Evolutionary conservation across 192 early-diverging fungal species (phyloP), one percentile per base, ranked within the genome.

Genomic region (Lobosporangium transversale): DNA sequence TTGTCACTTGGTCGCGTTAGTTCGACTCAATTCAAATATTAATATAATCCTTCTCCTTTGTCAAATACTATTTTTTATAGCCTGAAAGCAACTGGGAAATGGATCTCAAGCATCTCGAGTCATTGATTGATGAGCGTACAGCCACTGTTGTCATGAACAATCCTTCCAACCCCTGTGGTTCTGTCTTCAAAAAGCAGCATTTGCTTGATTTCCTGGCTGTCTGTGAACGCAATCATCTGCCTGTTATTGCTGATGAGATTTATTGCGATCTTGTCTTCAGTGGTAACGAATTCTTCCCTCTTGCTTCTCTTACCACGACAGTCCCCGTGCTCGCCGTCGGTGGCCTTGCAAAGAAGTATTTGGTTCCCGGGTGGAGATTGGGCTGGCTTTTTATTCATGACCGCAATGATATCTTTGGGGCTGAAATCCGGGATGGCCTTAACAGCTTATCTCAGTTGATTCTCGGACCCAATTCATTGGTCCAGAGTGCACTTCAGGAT

Each of bases 121-220:
- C 89, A 4, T 84, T 93, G 60, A 91, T 96, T 52, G 92, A 97
- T 67, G 83, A 86, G 0, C 89, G 92, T 36, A 97, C 95, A 5
- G 86, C 88, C 1, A 89, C 88, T 23, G 89, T 95, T 42, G 64
- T 95, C 36, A 89, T 95, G 81, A 95, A 95, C 85, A 96, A 94
- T 80, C 94, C 95, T 31, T 94, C 92, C 40, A 97, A 97, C 78
- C 95, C 95, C 1, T 97, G 95, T 62, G 95, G 95, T 4, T 95
- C 94, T 30, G 92, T 93, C 42, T 97, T 91, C 66, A 83, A 88
- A 35, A 81, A 86, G 27, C 66, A 85, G 24, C 94, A 95, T 53
- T 81, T 97, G 36, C 64, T 84, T 21, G 90, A 85, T 32, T 90
- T 94, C 44, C 71, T 95, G 45, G 74, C 67, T 4, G 82, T 97